Percentiles rank a stretch among this genome's conserved stretches.
Evolutionary conservation across 2,329 filamentous ascomycete genomes (phyloP).

Genomic region (Pyrenochaeta sp.): DNA sequence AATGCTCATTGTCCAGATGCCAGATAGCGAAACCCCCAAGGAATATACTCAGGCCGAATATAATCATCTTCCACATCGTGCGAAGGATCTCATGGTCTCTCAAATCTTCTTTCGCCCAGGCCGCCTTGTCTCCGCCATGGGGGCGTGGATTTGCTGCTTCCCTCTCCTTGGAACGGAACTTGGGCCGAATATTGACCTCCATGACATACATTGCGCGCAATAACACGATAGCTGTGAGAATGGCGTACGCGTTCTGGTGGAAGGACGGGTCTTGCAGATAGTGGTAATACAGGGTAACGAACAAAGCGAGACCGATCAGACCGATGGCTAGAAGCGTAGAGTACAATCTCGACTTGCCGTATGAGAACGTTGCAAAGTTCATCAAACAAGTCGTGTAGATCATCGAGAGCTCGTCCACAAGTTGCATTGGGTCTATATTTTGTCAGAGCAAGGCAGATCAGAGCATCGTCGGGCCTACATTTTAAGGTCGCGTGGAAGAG

Average conservation of each 20-base stretch:
- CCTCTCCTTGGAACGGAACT: constrained; percentile 54
- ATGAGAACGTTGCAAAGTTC: constrained; percentile 76
- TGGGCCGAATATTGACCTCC: constrained; percentile 70
- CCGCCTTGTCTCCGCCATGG: constrained; percentile 37
- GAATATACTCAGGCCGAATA: constrained; percentile 73
- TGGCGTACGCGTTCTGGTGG: constrained; percentile 80
- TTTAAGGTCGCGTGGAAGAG: constrained; percentile 70
- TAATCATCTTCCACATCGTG: constrained; percentile 80
- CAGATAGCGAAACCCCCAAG: constrained; percentile 78
- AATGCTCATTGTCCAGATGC: constrained; percentile 82
- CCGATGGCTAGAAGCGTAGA: constrained; percentile 64
- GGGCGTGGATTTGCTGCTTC: constrained; percentile 35
- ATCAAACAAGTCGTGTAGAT: constrained; percentile 76
- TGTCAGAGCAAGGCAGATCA: constrained; percentile 66
- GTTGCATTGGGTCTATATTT: constrained; percentile 70
- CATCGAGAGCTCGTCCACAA: constrained; percentile 75
- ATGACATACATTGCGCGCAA: constrained; percentile 79
- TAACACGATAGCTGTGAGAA: constrained; percentile 74
- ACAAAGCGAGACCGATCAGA: constrained; percentile 61
- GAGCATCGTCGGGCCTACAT: constrained; percentile 53
- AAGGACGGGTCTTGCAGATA: constrained; percentile 82
- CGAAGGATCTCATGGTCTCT: constrained; percentile 66
- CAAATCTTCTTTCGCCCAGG: constrained; percentile 58
- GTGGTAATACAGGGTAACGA: constrained; percentile 83
- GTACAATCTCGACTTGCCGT: constrained; percentile 63